Evolutionary conservation across 78 protist genomes (phyloP), one percentile per base, ranked within the genome.

Genomic region (Dictyostelium purpureum): DNA sequence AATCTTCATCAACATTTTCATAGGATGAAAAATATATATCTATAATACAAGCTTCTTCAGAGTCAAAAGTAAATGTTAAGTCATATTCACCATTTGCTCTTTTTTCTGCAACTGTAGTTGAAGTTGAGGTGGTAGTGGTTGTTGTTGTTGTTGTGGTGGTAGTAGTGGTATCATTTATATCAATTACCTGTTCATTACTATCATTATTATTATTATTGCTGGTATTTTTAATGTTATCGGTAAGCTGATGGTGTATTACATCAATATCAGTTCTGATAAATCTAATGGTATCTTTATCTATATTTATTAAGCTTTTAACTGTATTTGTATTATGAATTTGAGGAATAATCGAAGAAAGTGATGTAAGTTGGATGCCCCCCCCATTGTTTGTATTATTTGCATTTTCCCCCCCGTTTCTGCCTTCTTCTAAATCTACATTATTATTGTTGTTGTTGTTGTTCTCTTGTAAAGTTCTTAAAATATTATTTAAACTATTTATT

Each of bases 1-100:
- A 6, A 24, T 37, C n/a, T 12, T 16, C 19, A 49, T 49, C 11
- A 6, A 49, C 79, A 49, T 73, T 56, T 31, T 81, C 89, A 9
- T 45, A 19, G 24, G 73, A 75, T 28, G 54, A 73, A 40, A 83
- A 51, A 21, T 71, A 73, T 24, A 83, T 73, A 33, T 83, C 90
- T 21, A 83, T 38, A 0, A 83, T 14, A 56, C 90, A 83, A 19
- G 79, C 75, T 21, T 83, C 90, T 43, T 83, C 90, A 35, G 90
- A 65, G 28, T 83, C 90, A 57, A 83, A 83, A 1, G 21, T 65
- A 43, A 83, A 83, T 28, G 59, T 42, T 40, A 83, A 38, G 43
- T 83, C 75, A 21, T 83, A 83, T 38, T 56, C 75, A 24, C 90
- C 90, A 47, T 59, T 61, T 69, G 74, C 9, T 14, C 40, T 67